A percentile compares a stretch with the other conserved stretches of the same genome.
Evolutionary conservation across 352 stramenopile species (phyloP).

Genomic region (Phytophthora sojae): DNA sequence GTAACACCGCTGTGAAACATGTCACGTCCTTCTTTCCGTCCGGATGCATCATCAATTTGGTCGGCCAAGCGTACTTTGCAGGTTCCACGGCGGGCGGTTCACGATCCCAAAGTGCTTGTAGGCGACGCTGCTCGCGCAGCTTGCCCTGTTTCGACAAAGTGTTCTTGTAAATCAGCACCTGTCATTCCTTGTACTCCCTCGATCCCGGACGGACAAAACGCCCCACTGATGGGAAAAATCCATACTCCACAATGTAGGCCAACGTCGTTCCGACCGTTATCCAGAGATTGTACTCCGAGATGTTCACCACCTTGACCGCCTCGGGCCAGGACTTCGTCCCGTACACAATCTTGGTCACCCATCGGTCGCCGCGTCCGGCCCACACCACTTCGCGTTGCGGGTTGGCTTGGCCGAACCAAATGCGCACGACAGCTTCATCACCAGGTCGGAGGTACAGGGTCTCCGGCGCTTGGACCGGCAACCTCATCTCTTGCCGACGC

Average conservation of each 20-base stretch:
- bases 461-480: neutral
- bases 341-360: neutral
- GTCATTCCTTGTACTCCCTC: neutral
- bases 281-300: neutral
- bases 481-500: neutral
- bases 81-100: too few relatives aligned
- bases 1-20: too few relatives aligned
- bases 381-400: too few relatives aligned
- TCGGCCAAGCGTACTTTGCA: too few relatives aligned
- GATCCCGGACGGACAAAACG: neutral
- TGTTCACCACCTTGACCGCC: neutral
- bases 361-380: neutral
- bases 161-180: neutral
- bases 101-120: too few relatives aligned
- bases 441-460: neutral
- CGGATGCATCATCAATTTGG: too few relatives aligned
- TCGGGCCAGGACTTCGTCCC: neutral
- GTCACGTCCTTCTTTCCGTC: too few relatives aligned
- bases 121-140: too few relatives aligned
- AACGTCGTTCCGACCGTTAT: neutral
- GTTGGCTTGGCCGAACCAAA: neutral
- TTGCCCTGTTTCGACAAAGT: neutral
- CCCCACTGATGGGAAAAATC: neutral
- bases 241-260: neutral
- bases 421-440: neutral